Conservation (phyloP, 441 rosid genomes). For the California macrophylla region DNA sequence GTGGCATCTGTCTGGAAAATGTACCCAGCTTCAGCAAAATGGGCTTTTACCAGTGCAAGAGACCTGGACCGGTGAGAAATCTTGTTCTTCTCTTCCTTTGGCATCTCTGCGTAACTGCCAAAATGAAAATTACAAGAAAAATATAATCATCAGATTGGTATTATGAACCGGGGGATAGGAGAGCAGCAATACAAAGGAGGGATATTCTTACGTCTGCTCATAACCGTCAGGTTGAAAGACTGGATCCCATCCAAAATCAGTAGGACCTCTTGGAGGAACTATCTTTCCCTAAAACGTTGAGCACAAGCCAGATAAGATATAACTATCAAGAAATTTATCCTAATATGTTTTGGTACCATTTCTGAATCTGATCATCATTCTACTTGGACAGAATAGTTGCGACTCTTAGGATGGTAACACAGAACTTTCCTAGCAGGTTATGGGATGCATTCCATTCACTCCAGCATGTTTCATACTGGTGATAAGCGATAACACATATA, state of each 20-base stretch:
- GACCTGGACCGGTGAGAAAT: conserved; percentile 85
- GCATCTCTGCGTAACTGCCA: conserved; percentile 77
- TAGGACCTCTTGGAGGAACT: conserved; percentile 76
- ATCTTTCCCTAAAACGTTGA: conserved; percentile 58
- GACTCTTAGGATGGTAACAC: too few species aligned
- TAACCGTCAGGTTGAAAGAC: conserved; percentile 86
- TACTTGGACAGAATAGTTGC: too few species aligned
- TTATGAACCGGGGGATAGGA: background rate
- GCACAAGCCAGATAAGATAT: conserved; percentile 13
- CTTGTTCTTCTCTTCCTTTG: conserved; percentile 85
- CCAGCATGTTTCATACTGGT: too few species aligned
- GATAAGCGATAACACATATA: too few species aligned
- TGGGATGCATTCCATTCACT: too few species aligned
- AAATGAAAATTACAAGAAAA: conserved; percentile 12
- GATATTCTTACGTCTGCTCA: conserved; percentile 49
- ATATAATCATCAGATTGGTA: background rate
- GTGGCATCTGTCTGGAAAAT: conserved; percentile 32
- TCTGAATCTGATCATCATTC: too few species aligned
- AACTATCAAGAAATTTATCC: background rate
- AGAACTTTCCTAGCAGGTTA: too few species aligned
- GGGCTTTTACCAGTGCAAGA: conserved; percentile 56
- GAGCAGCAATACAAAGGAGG: background rate
- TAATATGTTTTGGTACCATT: too few species aligned
- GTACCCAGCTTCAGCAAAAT: conserved; percentile 65
- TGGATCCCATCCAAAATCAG: conserved; percentile 95